Evolutionary conservation across 2,329 filamentous ascomycete genomes (phyloP).

Genomic region (Fulvia fulva): DNA sequence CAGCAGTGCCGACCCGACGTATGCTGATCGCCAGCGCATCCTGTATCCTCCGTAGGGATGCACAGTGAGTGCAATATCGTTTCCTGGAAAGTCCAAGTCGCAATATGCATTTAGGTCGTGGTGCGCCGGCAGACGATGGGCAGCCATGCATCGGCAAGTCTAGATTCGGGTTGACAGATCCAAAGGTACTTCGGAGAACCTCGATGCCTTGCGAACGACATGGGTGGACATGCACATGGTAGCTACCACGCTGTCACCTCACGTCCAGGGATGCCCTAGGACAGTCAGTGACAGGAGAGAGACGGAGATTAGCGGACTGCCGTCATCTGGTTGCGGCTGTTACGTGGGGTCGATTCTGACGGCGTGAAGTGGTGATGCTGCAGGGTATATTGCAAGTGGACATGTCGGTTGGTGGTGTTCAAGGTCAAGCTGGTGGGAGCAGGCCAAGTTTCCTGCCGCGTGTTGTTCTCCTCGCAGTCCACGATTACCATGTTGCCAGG

Average conservation of each 20-base stretch:
- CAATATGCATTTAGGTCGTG: neutral
- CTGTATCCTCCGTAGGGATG: too few species aligned
- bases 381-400: neutral
- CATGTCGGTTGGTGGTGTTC: neutral
- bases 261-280: neutral
- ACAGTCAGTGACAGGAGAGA: neutral
- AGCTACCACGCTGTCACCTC: neutral
- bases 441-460: neutral
- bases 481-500: neutral
- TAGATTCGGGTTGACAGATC: neutral
- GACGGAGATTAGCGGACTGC: neutral
- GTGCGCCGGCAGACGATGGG: neutral
- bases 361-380: neutral
- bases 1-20: too few species aligned
- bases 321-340: neutral
- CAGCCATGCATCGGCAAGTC: neutral
- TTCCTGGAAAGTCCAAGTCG: neutral
- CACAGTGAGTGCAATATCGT: neutral
- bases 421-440: neutral
- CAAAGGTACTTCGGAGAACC: neutral
- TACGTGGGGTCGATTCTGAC: neutral
- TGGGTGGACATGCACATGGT: neutral
- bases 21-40: neutral
- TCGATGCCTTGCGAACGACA: neutral
- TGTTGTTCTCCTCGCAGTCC: neutral